Evolutionary conservation across 768 basidiomycete species (phyloP).

Genomic region (Fistulinella prunicolor): DNA sequence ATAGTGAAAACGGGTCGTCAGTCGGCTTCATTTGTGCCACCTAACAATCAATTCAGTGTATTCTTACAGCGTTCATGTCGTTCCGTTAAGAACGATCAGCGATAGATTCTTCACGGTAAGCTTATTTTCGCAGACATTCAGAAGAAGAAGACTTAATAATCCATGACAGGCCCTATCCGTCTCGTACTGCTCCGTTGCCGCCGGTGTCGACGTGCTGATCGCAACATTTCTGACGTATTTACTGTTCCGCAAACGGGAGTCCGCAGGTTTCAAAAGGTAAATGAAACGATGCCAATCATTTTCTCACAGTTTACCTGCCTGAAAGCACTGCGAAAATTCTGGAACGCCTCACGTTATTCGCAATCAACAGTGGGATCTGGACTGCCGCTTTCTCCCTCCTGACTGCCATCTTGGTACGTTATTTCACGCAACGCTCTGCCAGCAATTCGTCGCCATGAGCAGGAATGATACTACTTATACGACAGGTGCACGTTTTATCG

Average conservation of each 20-base stretch:
- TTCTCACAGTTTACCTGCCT: background rate
- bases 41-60: background rate
- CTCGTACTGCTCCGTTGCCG: background rate
- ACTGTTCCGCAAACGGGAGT: background rate
- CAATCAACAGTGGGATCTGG: conserved; percentile 3
- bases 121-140: background rate
- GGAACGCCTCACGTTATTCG: conserved; percentile 1
- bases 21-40: background rate
- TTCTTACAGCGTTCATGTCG: background rate
- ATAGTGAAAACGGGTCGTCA: background rate
- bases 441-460: too few relatives aligned
- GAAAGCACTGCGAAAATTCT: background rate
- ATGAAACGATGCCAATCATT: too few relatives aligned
- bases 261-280: background rate
- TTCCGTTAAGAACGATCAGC: background rate
- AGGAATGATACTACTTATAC: background rate
- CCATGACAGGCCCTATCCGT: background rate
- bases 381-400: conserved; percentile 1
- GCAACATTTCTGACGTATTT: conserved; percentile 1
- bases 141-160: background rate
- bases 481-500: background rate
- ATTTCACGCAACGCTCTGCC: too few relatives aligned
- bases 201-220: background rate
- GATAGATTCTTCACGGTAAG: background rate
- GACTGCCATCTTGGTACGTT: conserved; percentile 1